Evolutionary conservation across 495 filamentous ascomycete species (phyloP), one percentile per base, ranked within the genome.

Genomic region (Neurospora sp.): DNA sequence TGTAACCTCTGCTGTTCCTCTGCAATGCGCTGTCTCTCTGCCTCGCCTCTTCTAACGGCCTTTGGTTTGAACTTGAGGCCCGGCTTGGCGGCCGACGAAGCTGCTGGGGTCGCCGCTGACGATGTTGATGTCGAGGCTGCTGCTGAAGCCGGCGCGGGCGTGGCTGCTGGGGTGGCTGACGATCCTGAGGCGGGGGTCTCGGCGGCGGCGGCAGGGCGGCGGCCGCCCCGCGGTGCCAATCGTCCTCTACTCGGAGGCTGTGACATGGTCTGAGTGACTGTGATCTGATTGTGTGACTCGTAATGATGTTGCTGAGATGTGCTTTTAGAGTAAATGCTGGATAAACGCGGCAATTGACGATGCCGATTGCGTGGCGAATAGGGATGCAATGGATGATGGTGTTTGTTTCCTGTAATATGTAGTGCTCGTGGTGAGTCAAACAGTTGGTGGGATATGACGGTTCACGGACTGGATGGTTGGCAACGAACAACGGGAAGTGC

Each of bases 51-150:
- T 8, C 84, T 78, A 14, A 85, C 74, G 4, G 76, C 82, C 72
- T 83, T 86, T 2, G 84, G 84, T 65, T 78, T 82, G 73, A 84
- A 83, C 27, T 78, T 81, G 71, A 8, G 27, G 41, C 79, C 71
- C 48, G 73, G 53, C 69, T 71, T 71, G 40, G 48, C 69, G n/a
- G 39, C 42, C n/a, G 71, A 16, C 9, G 71, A 69, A 20, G 72
- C 12, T 48, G 11, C 35, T 70, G 39, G 44, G 8, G 70, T 69
- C n/a, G 39, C 68, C n/a, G 74, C 39, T 39, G 69, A 39, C 37
- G 70, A 22, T 20, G 73, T 37, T 39, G 65, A 9, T 37, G 68
- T 22, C 11, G 73, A 71, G 35, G 71, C 12, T 22, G 65, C 18
- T 39, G 73, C 27, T n/a, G 40, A 37, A n/a, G 14, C 69, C 27